Evolutionary conservation across 2,329 filamentous ascomycete species (phyloP), one percentile per base, ranked within the genome.

Genomic region (Colletotrichum acutatum): DNA sequence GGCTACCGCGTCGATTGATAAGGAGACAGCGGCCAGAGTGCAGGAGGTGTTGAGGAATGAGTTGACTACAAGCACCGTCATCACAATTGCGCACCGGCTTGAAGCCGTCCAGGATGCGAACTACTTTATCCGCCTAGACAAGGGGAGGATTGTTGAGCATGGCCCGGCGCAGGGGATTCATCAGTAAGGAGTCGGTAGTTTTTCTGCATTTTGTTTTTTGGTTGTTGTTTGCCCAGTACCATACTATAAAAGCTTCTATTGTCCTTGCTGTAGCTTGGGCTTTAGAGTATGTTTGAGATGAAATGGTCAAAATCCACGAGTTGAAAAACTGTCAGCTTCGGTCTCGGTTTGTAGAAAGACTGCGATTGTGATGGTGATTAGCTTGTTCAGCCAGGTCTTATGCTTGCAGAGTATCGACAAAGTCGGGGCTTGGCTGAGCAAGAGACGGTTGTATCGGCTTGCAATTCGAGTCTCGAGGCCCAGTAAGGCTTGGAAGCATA

Each of bases 61-160:
- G 77, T 82, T 92, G 57, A 77, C 78, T 4, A 74, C 84, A 16
- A 90, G 88, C 75, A 92, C 90, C 0, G 89, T 92, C 2, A 90
- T 92, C 54, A 91, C 90, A 0, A 91, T 92, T 78, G 90, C 90
- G n/a, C 90, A 92, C 78, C 85, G 90, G 1, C 81, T 91, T 1
- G 89, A 91, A 79, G 91, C 90, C 0, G 91, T 93, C 11, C 84
- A 85, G 74, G 88, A 90, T 72, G 89, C 89, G 0, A 85, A 87
- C 63, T 91, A 86, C 77, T 88, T 86, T 67, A 78, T 91, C 60
- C 80, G 88, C 34, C 76, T 91, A 59, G 88, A 90, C 42, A 81
- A 81, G 16, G 89, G 89, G 1, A 79, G 80, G 19, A 85, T 91
- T 0, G 81, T 90, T 0, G 84, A 85, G 75, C 85, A 85, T 52